Percentiles rank a stretch among this genome's conserved stretches.
These are phyloP conservation scores for Morella rubra DNA, from an alignment of 306 rosid species.

Conservation along the genomic window DNA sequence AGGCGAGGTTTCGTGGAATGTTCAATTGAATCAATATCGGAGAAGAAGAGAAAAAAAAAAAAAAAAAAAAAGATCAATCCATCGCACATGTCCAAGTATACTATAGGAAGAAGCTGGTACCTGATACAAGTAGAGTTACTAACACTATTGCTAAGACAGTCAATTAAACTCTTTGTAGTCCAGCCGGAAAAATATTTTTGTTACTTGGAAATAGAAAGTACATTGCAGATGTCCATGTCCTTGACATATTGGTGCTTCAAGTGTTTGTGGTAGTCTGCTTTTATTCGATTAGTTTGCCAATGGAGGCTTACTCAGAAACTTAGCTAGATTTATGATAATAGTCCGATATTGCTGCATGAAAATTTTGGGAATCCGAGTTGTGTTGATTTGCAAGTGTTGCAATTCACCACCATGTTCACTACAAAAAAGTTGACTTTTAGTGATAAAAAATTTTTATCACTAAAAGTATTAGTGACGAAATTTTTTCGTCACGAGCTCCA, in stretches of 20 bases:
- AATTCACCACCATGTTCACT: too few relatives aligned
- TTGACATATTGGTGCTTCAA: not conserved
- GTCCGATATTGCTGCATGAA: too few relatives aligned
- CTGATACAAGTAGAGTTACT: constrained; percentile 72
- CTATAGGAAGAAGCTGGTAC: constrained; percentile 76
- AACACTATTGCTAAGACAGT: constrained; percentile 43
- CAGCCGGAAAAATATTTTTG: not conserved
- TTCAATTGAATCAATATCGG: constrained; percentile 76
- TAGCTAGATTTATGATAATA: not conserved
- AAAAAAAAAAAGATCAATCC: constrained; percentile 74
- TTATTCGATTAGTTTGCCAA: not conserved
- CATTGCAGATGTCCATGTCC: not conserved
- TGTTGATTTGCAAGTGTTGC: too few relatives aligned
- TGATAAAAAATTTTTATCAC: too few relatives aligned
- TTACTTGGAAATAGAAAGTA: not conserved
- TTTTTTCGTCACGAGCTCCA: too few relatives aligned
- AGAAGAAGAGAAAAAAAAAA: constrained; percentile 57
- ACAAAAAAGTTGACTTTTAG: too few relatives aligned
- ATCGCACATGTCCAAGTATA: constrained; percentile 91
- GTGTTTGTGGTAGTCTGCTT: not conserved
- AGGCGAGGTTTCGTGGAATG: constrained; percentile 96
- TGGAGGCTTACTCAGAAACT: not conserved
- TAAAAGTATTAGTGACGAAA: too few relatives aligned
- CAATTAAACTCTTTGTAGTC: constrained; percentile 16
- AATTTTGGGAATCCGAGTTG: too few relatives aligned